phyloP scores from a whole-genome alignment of 2,329 filamentous ascomycete genomes.

The Aspergillus fumigatiaffinis region DNA sequence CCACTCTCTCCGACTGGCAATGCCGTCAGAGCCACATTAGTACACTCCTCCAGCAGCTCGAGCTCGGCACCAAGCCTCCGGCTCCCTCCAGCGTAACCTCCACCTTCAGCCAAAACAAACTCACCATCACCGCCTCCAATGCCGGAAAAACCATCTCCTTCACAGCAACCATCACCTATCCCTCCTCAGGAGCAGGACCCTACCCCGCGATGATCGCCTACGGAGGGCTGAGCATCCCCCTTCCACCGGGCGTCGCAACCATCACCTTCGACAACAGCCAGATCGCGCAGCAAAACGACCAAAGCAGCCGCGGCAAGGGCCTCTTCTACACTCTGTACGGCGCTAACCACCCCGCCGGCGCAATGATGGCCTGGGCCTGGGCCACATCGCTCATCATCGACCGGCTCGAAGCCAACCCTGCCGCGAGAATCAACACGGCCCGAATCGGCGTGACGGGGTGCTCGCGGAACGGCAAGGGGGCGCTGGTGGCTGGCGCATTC shows the following conservation, averaged over 20 bases:
- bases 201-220: constrained; percentile 58
- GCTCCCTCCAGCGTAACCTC: neutral
- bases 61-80: neutral
- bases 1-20: neutral
- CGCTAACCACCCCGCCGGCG: constrained; percentile 52
- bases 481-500: constrained; percentile 58
- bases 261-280: constrained; percentile 59
- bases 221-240: constrained; percentile 53
- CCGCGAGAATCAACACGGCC: constrained; percentile 46
- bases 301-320: constrained; percentile 51
- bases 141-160: neutral
- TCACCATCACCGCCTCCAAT: neutral
- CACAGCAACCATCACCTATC: neutral
- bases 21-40: neutral
- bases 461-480: constrained; percentile 62
- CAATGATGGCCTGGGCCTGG: constrained; percentile 62
- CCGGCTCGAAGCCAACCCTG: constrained; percentile 50
- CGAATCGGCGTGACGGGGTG: constrained; percentile 59
- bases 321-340: constrained; percentile 60
- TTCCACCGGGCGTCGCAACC: constrained; percentile 52
- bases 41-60: neutral
- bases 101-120: neutral
- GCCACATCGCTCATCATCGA: constrained; percentile 59
- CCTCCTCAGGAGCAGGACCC: constrained; percentile 40
- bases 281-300: constrained; percentile 49